Evolutionary conservation across 1,284 basidiomycete species (phyloP), one percentile per base, ranked within the genome.

Genomic region (Cutaneotrichosporon curvatum): DNA sequence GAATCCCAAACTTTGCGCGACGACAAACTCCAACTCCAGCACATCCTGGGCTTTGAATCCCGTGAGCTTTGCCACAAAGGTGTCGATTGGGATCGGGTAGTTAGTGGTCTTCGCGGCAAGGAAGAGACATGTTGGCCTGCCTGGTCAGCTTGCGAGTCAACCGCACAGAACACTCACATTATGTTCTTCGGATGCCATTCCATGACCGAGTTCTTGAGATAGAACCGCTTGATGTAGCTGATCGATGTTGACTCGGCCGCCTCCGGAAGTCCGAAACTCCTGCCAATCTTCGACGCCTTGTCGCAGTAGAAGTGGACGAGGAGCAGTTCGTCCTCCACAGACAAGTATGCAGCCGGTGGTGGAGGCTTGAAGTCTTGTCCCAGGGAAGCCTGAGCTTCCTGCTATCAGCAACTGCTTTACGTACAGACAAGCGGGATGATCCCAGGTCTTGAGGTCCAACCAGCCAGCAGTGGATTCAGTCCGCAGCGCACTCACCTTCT

Each of bases 151-250:
- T 11, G 11, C 12, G 28, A 7, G 7, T 28, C 7, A 7, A 19
- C 18, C 34, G 16, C 19, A 15, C 19, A 4, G 6, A 12, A n/a
- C 15, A 48, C 85, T 43, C 65, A 95, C 94, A 98, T 97, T 63
- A 98, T 88, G 60, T 87, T 87, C 73, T 95, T 95, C 0, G 94
- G 95, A 72, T 98, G 95, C 82, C 89, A 96, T 66, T 98, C 92
- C 91, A 98, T 96, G 44, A 91, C 89, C 2, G 91, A 96, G 64
- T 98, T 98, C 72, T 87, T 85, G 45, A 98, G 78, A 67, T 98
- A 99, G 73, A 99, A 98, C 4, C 95, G 79, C 68, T 98, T 98
- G 56, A 99, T 76, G 68, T 92, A 97, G 37, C 79, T 83, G 48
- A 88, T 81, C 0, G 91, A 89, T 1, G 92, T 96, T 0, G 90